Evolutionary conservation across 805 yeast genomes (phyloP), one percentile per base, ranked within the genome.

Genomic region (Starmerella bombi): DNA sequence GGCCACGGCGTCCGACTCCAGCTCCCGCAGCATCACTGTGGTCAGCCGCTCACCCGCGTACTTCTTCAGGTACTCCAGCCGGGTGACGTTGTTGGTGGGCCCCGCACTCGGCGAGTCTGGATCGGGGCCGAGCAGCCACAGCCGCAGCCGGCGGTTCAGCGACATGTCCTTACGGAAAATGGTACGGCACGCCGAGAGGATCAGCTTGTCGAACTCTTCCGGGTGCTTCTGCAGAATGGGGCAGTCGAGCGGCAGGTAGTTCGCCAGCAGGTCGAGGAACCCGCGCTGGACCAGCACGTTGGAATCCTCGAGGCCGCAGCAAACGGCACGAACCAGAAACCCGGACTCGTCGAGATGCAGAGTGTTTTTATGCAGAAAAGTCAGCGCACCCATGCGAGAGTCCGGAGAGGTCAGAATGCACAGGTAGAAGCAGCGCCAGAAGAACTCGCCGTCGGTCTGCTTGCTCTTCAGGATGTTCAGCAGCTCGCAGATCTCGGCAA

Each of bases 111-210:
- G n/a, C 6, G 28, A n/a, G 19, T 49, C 50, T 18, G 62, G 63
- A 21, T 77, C 84, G 1, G 94, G 91, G 0, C 97, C 96, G 22
- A 88, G 59, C 6, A 91, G 62, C 93, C 95, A 91, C 44, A 71
- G 77, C 95, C 97, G 86, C 17, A 91, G 66, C 52, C 99, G 70
- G 59, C 98, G 70, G 58, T 91, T 91, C 44, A 91, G 67, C 7
- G 96, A 84, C 95, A 91, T 84, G 59, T 91, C 99, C 50, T 77
- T 77, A 34, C 79, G 74, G 33, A 84, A 62, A 2, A 91, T 78
- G 0, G 86, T 75, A 4, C 33, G 33, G 9, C 67, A 60, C 20
- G 84, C 70, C 29, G 85, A 77, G 8, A 75, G 65, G 59, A 77
- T 63, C 15, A 84, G 57, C 45, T 72, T 70, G 36, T 71, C 69